Evolutionary conservation across 2,329 filamentous ascomycete genomes (phyloP), one percentile per base, ranked within the genome.

Genomic region (Fusarium lateritium): DNA sequence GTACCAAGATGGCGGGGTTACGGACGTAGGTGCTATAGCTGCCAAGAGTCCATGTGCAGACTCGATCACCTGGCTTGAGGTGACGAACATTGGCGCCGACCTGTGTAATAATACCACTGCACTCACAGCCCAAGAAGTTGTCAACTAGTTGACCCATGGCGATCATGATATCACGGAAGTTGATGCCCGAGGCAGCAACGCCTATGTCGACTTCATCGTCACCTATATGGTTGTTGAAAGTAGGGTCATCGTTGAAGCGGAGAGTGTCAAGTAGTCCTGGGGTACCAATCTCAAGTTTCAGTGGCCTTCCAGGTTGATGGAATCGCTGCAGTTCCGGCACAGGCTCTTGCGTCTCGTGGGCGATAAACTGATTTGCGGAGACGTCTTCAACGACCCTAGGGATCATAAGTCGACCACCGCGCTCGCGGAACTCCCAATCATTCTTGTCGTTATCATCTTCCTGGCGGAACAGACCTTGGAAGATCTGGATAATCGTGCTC

Each of bases 91-190:
- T 40, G 5, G 38, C 5, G 3, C 54, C 54, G 9, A 56, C 44
- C n/a, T 24, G 44, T 1, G 54, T 49, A 4, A 56, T 19, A 10
- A 28, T 17, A 26, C 54, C 54, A 33, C 44, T 49, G 36, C 54
- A 50, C 19, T 56, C 44, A 13, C 45, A 49, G 7, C 54, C 34
- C 17, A 62, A 57, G 19, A 45, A 53, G 19, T 47, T 44, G 9
- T 56, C 47, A 7, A 53, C 52, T 24, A 57, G 31, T 15, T 58
- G 53, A 4, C 57, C 62, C 57, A 65, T 65, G 22, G 56, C 52
- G 21, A 65, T 44, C 57, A 65, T 34, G 38, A 65, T 53, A 42
- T 65, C 62, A 8, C 62, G 57, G 39, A 65, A 65, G 28, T 65
- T 65, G 28, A 65, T 36, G 6, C 62, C 62, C 9, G 56, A 54